Base-by-base conservation (phyloP, 108 stramenopile genomes). In the Fragilariopsis cylindrus region DNA sequence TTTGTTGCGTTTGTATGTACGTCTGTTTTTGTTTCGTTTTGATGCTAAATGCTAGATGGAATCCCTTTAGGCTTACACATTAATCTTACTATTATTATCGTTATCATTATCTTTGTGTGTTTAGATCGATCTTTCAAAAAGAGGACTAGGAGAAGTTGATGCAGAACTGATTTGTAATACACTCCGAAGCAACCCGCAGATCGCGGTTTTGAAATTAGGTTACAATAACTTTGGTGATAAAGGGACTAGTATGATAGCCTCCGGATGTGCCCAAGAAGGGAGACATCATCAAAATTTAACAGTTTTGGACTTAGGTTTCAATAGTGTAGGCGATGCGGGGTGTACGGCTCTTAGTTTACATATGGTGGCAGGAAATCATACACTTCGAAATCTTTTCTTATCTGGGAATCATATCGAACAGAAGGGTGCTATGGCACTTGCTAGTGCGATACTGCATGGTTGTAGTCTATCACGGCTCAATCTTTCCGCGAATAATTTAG, bases 221-320 rank as follows among this genome's bases (percentile, higher is more conserved):
- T 90, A 90, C 82, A 93, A 93, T 65, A 70, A 85, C 64, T 73
- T 93, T 60, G 87, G 89, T 3, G 84, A 91, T 70, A 66, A 65
- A 46, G 92, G 92, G 18, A 76, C 87, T 16, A 65, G 69, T 65
- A 67, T 86, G n/a, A 85, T 93, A 19, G 92, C 92, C 41, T 78
- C 78, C 9, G 78, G 81, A 66, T 65, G 86, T 81, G 42, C 72
- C 57, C 49, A 21, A 49, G 76, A 85, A 19, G 83, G 85, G 8
- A 57, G 68, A 60, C 88, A 87, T 64, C 92, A 94, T 60, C 75
- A 73, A 58, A 79, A 78, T 49, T 74, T 94, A 39, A 72, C 86
- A 5, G 80, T 89, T 3, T 74, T 94, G 48, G 92, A 91, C 56
- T 65, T 94, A 19, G 90, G 88, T 12, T 94, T 94, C 79, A 94